These are phyloP conservation scores for Scedosporium minutisporum DNA, from an alignment of 2,329 filamentous ascomycete genomes.

Conservation along the genomic window DNA sequence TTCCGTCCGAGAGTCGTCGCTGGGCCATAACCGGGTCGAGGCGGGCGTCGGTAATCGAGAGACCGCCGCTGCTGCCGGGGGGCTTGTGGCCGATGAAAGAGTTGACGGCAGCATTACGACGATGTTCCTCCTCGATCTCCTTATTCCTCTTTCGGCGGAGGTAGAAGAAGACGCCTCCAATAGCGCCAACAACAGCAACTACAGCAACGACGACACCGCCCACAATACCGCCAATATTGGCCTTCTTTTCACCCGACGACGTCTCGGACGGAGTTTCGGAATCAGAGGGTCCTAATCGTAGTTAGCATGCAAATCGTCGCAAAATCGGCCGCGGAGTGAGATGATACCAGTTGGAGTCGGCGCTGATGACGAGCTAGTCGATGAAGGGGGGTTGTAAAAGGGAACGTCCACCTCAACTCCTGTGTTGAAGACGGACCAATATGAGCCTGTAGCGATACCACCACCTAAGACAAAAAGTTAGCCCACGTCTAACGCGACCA, in stretches of 20 bases:
- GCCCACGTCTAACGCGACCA: background rate
- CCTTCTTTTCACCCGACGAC: constrained; percentile 30
- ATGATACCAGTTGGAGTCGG: constrained; percentile 8
- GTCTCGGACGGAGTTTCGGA: too few relatives aligned
- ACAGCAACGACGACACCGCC: constrained; percentile 83
- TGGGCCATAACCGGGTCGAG: constrained; percentile 81
- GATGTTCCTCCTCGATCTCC: constrained; percentile 75
- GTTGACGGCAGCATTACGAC: constrained; percentile 69
- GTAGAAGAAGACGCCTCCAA: constrained; percentile 63
- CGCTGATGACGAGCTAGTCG: constrained; percentile 17
- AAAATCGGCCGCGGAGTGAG: background rate
- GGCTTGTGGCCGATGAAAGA: constrained; percentile 61
- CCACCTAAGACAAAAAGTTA: constrained; percentile 20
- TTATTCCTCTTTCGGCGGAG: constrained; percentile 66
- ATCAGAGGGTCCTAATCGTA: background rate
- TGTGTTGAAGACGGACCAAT: constrained; percentile 41
- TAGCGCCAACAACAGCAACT: constrained; percentile 54
- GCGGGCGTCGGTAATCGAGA: constrained; percentile 71
- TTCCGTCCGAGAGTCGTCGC: constrained; percentile 81
- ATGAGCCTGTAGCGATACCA: constrained; percentile 17
- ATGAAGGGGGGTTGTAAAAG: constrained; percentile 17
- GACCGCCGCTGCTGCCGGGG: constrained; percentile 50
- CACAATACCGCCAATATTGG: constrained; percentile 71
- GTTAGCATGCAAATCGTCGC: too few relatives aligned
- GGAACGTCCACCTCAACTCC: constrained; percentile 32